Evolutionary conservation across 768 basidiomycete species (phyloP), one percentile per base, ranked within the genome.

Genomic region (Astraeus odoratus): DNA sequence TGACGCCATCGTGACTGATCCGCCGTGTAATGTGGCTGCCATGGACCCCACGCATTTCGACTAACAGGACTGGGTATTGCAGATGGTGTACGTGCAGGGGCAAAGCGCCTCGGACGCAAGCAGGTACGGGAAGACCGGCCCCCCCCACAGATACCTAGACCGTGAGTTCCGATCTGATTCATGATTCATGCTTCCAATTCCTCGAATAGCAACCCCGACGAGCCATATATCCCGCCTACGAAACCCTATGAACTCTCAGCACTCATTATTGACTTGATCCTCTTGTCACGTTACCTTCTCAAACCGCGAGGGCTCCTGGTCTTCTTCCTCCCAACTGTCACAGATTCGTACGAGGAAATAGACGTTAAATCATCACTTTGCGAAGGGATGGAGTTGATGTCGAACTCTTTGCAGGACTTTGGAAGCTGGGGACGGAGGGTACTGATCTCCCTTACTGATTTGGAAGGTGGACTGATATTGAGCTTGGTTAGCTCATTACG

Each of bases 361-460:
- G 96, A 99, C 57, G 70, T 98, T 8, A 74, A 85, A 24, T 65
- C 72, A 1, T 76, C 90, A 63, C 72, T 91, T 4, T 88, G 86
- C 53, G 80, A 81, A 19, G 94, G 93, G 1, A 93, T 98, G 86
- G 80, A 81, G 53, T 65, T 98, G 16, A 72, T 93, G 34, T 83
- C 85, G 0, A 94, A 95, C 59, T 93, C 90, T 27, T 64, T 91
- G 50, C 93, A 99, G 64, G 82, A 86, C 55, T 99, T 97, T 57
- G 93, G 93, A 12, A 86, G 83, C 20, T 99, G 95, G 95, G 93
- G 91, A 1, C 72, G 95, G 53, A 67, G 95, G 60, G 93, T 92
- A 57, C 68, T 20, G 22, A 35, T 39, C 20, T 29, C 26, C 44
- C 31, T 13, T 12, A 8, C 23, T 9, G 16, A 16, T 13, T 24